These are phyloP conservation scores for Moesziomyces globuligerus DNA, from an alignment of 1,284 basidiomycete species.

Conservation along the genomic window DNA sequence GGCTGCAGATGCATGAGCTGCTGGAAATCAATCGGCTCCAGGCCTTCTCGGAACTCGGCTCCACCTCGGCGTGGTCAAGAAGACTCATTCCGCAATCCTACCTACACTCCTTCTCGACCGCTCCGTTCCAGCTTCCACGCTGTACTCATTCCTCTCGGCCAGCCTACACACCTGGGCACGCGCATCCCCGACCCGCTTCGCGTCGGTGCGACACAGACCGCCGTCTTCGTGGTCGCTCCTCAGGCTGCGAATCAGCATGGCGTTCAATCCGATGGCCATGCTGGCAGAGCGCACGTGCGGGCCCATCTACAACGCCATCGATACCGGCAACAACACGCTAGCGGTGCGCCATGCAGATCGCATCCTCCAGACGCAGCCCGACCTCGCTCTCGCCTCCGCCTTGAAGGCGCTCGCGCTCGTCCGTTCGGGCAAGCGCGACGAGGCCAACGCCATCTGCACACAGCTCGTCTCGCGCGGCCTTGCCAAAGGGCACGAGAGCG, in stretches of 20 bases:
- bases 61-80: neutral
- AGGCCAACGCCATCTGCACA: conserved; percentile 79
- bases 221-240: conserved; percentile 11
- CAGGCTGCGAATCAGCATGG: conserved; percentile 19
- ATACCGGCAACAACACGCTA: conserved; percentile 44
- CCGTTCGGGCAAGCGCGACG: conserved; percentile 81
- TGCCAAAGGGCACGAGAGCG: conserved; percentile 63
- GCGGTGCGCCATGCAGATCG: conserved; percentile 47
- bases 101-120: too few relatives aligned
- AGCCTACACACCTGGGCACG: conserved; percentile 2
- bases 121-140: neutral
- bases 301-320: conserved; percentile 53
- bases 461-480: conserved; percentile 80
- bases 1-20: too few relatives aligned
- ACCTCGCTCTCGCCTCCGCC: conserved; percentile 67
- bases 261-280: conserved; percentile 44
- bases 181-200: conserved; percentile 11
- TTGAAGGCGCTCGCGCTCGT: conserved; percentile 84
- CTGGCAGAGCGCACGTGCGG: conserved; percentile 53
- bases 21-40: conserved; percentile 4
- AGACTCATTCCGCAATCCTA: too few relatives aligned
- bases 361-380: conserved; percentile 41
- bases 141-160: conserved; percentile 14
- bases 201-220: conserved; percentile 6
- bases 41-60: conserved; percentile 21